Conservation (phyloP, 257 asterid species). For the Buddleja alternifolia region DNA sequence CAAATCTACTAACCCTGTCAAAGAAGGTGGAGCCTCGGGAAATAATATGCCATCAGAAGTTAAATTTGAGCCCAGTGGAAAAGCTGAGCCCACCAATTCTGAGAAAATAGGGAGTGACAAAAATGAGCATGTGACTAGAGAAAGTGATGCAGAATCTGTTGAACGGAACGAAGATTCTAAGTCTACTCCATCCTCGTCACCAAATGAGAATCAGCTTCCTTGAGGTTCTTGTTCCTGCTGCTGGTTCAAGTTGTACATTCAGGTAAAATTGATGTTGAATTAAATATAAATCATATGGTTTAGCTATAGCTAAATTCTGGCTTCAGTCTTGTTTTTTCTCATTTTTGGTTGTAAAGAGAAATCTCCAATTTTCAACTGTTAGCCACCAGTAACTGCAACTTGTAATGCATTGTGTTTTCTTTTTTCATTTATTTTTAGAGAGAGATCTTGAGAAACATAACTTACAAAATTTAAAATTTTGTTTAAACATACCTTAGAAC, state of each 20-base stretch:
- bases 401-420: conserved; percentile 42
- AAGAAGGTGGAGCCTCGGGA: conserved; percentile 42
- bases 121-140: conserved; percentile 30
- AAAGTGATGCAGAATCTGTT: conserved; percentile 35
- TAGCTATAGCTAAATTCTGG: conserved; percentile 47
- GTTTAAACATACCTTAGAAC: conserved; percentile 21
- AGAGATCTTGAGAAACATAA: conserved; percentile 30
- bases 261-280: conserved; percentile 57
- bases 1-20: conserved; percentile 34
- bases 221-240: conserved; percentile 36
- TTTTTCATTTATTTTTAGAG: conserved; percentile 12
- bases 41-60: conserved; percentile 28
- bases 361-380: conserved; percentile 31
- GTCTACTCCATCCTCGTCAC: conserved; percentile 41
- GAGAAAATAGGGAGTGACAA: conserved; percentile 31
- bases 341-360: conserved; percentile 53
- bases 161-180: conserved; percentile 44
- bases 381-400: conserved; percentile 35
- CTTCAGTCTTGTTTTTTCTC: conserved; percentile 40
- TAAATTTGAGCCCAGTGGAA: conserved; percentile 27
- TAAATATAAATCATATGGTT: conserved; percentile 41
- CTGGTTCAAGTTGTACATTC: conserved; percentile 62
- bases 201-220: conserved; percentile 42
- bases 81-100: conserved; percentile 30
- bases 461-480: conserved; percentile 26